Evolutionary conservation across 257 asterid species (phyloP), one percentile per base, ranked within the genome.

Genomic region (Knoxia roxburghii): DNA sequence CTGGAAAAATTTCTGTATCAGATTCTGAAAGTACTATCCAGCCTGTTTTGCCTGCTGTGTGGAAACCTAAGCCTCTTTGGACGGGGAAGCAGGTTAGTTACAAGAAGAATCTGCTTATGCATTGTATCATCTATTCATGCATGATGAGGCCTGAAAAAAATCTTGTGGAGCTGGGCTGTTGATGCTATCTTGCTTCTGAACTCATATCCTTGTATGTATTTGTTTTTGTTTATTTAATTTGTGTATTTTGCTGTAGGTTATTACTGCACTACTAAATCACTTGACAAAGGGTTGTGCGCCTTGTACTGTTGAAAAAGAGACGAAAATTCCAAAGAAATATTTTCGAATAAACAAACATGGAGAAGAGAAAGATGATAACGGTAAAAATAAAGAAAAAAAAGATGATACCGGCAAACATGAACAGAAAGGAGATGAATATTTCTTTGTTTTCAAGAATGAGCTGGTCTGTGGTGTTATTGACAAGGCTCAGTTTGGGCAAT

Each of bases 41-140:
- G 71, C 76, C 91, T 69, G 74, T 88, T 50, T 73, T 88, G 80
- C 99, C 99, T 51, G 69, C 97, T 64, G 74, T 90, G 45, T 90
- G 92, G 99, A 90, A 90, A 78, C 99, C 99, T 53, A 80, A 77
- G 78, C 99, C 95, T 71, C 96, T 90, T 74, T 94, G 99, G 99
- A 94, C 99, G 10, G 99, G 99, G 74, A 94, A 94, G 66, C 99
- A 94, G 99, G 99, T 94, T 65, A 77, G 64, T 61, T 53, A 11
- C 23, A 9, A 41, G 58, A n/a, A 37, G 33, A 67, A 51, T 65
- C 65, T 26, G n/a, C n/a, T 20, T 70, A 4, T 53, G 35, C 61
- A 69, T 14, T 51, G 29, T 75, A 54, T 53, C 53, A 13, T 65
- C 37, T 69, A 23, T 48, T 49, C 62, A 62, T 66, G 52, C 41